A percentile compares a stretch with the other conserved stretches of the same genome.
Evolutionary conservation across 2,329 filamentous ascomycete genomes (phyloP).

Genomic region (Fusarium nematophilum): DNA sequence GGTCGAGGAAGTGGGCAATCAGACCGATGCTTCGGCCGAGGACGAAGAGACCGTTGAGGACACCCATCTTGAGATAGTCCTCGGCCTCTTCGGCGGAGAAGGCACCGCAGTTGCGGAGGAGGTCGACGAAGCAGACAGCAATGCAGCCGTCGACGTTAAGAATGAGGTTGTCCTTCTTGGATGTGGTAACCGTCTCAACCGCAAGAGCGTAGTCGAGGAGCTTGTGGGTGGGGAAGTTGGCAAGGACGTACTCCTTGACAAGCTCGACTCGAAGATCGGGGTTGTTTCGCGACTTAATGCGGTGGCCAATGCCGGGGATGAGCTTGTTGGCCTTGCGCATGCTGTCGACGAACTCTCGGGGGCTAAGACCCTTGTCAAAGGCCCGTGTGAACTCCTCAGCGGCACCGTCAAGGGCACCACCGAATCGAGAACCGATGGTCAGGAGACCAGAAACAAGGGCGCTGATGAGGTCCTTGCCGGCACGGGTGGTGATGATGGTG

Average conservation of each 20-base stretch:
- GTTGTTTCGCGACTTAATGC: constrained; percentile 99
- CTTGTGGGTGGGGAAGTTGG: constrained; percentile 98
- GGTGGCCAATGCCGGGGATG: constrained; percentile 98
- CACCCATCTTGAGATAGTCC: constrained; percentile 99
- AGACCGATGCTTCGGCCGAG: constrained; percentile 97
- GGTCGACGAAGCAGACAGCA: constrained; percentile 98
- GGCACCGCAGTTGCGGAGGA: constrained; percentile 96
- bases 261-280: constrained; percentile 99
- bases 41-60: constrained; percentile 99
- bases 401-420: constrained; percentile 96
- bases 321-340: constrained; percentile 99
- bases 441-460: constrained; percentile 95
- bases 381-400: constrained; percentile 99
- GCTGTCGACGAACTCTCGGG: constrained; percentile 97
- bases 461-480: constrained; percentile 97
- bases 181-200: constrained; percentile 97
- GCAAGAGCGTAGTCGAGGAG: constrained; percentile 98
- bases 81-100: constrained; percentile 97
- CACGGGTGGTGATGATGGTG: constrained; percentile 99
- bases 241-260: constrained; percentile 98
- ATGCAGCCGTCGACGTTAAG: constrained; percentile 99
- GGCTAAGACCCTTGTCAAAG: constrained; percentile 97
- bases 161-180: constrained; percentile 99
- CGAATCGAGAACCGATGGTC: constrained; percentile 97
- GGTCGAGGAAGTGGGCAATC: constrained; percentile 99